Conservation (phyloP, 1,284 basidiomycete genomes). For the Papiliotrema nemorosa region DNA sequence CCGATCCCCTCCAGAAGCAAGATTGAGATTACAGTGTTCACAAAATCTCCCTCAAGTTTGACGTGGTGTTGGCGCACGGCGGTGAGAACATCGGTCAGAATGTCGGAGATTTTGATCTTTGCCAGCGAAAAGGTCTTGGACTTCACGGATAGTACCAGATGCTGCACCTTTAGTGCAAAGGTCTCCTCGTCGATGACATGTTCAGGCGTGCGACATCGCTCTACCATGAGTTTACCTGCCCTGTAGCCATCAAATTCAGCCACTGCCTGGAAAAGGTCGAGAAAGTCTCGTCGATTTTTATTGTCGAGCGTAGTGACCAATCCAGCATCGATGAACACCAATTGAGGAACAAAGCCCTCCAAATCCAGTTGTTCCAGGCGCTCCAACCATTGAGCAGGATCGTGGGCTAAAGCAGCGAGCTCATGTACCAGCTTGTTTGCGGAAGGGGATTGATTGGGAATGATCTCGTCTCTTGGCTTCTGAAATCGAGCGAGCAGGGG, state of each 20-base stretch:
- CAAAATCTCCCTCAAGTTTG: slow-evolving; percentile 97
- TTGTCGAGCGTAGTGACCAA: slow-evolving; percentile 82
- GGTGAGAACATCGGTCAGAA: slow-evolving; percentile 79
- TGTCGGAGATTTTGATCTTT: slow-evolving; percentile 91
- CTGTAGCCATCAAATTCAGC: slow-evolving; percentile 96
- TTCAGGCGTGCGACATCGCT: slow-evolving; percentile 88
- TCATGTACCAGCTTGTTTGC: slow-evolving; percentile 60
- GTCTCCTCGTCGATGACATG: slow-evolving; percentile 87
- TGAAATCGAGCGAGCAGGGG: slow-evolving; percentile 38
- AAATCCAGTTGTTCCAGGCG: slow-evolving; percentile 64
- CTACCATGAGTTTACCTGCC: slow-evolving; percentile 92
- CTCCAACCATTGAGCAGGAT: slow-evolving; percentile 65
- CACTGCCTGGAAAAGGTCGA: slow-evolving; percentile 93
- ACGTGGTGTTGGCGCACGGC: slow-evolving; percentile 93
- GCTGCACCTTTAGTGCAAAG: slow-evolving; percentile 96
- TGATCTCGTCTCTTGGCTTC: slow-evolving; percentile 9
- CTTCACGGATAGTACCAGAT: slow-evolving; percentile 88
- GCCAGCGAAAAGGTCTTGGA: slow-evolving; percentile 94
- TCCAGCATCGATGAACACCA: slow-evolving; percentile 95
- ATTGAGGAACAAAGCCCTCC: slow-evolving; percentile 84
- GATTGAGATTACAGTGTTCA: slow-evolving; percentile 95
- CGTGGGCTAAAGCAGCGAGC: slow-evolving; percentile 59
- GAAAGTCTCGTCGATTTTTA: slow-evolving; percentile 82
- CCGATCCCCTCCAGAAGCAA: slow-evolving; percentile 94
- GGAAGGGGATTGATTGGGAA: slow-evolving; percentile 23